A percentile compares a stretch with the other conserved stretches of the same genome.
Conservation (phyloP, 805 yeast species). For the Nematodospora valgi region DNA sequence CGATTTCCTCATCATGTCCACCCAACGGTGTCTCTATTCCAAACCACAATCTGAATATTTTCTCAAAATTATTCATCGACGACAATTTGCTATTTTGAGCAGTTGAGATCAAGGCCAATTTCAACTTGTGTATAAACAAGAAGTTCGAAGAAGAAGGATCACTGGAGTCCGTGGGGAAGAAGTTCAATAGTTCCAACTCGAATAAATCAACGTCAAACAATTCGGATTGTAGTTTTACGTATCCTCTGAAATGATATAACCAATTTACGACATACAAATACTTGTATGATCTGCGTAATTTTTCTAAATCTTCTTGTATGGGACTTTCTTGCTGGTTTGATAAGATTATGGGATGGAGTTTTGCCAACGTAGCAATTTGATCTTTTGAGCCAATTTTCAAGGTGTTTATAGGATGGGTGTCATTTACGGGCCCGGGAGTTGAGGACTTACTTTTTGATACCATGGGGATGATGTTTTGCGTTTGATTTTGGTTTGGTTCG, state of each 20-base stretch:
- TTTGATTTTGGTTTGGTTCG: too few species aligned
- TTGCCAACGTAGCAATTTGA: conserved; percentile 14
- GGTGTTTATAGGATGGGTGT: conserved; percentile 5
- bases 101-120: conserved; percentile 37
- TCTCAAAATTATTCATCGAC: conserved; percentile 29
- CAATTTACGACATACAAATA: conserved; percentile 45
- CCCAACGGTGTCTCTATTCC: conserved; percentile 31
- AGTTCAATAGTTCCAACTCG: conserved; percentile 53
- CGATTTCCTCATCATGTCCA: conserved; percentile 23
- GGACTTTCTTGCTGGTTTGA: conserved; percentile 15
- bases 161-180: conserved; percentile 2
- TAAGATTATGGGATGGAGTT: conserved; percentile 18
- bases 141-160: too few species aligned
- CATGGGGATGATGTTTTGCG: too few species aligned
- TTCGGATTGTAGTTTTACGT: conserved; percentile 47
- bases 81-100: conserved; percentile 36
- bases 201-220: conserved; percentile 55
- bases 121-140: conserved; percentile 39
- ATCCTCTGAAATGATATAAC: conserved; percentile 52
- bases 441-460: too few species aligned
- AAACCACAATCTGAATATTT: conserved; percentile 30
- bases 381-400: conserved; percentile 16
- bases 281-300: conserved; percentile 17
- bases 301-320: conserved; percentile 8
- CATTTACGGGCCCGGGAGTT: conserved; percentile 4